Conservation (phyloP, 805 yeast species). For the Saturnispora ahearnii region DNA sequence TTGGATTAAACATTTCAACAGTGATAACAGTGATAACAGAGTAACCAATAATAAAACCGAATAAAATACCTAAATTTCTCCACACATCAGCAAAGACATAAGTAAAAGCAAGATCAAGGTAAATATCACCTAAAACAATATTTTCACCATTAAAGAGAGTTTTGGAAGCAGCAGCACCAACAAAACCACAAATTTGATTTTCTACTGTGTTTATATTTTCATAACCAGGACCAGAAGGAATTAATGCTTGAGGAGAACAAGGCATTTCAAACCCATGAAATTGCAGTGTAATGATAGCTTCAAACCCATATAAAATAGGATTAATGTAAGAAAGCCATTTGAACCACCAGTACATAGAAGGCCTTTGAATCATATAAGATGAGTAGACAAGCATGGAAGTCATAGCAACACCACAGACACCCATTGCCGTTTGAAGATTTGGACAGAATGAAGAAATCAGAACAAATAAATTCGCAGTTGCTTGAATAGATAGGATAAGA, state of each 20-base stretch:
- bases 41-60: slow-evolving; percentile 36
- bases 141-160: slow-evolving; percentile 19
- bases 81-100: slow-evolving; percentile 56
- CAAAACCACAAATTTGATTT: slow-evolving; percentile 41
- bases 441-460: slow-evolving; percentile 42
- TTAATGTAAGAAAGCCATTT: slow-evolving; percentile 45
- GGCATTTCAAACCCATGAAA: slow-evolving; percentile 44
- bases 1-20: slow-evolving; percentile 25
- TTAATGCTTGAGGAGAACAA: slow-evolving; percentile 34
- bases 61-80: slow-evolving; percentile 62
- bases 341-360: slow-evolving; percentile 53
- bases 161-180: slow-evolving; percentile 35
- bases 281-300: slow-evolving; percentile 48
- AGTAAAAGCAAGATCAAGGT: slow-evolving; percentile 35
- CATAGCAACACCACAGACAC: slow-evolving; percentile 48
- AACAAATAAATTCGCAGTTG: slow-evolving; percentile 44
- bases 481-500: slow-evolving; percentile 24
- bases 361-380: slow-evolving; percentile 55
- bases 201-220: slow-evolving; percentile 28
- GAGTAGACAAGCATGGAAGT: slow-evolving; percentile 48
- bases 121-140: slow-evolving; percentile 44
- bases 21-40: slow-evolving; percentile 23
- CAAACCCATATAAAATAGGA: slow-evolving; percentile 42
- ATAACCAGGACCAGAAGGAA: slow-evolving; percentile 52
- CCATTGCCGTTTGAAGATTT: slow-evolving; percentile 46